Evolutionary conservation across 768 basidiomycete species (phyloP).

Genomic region (Rhodotorula toruloides): DNA sequence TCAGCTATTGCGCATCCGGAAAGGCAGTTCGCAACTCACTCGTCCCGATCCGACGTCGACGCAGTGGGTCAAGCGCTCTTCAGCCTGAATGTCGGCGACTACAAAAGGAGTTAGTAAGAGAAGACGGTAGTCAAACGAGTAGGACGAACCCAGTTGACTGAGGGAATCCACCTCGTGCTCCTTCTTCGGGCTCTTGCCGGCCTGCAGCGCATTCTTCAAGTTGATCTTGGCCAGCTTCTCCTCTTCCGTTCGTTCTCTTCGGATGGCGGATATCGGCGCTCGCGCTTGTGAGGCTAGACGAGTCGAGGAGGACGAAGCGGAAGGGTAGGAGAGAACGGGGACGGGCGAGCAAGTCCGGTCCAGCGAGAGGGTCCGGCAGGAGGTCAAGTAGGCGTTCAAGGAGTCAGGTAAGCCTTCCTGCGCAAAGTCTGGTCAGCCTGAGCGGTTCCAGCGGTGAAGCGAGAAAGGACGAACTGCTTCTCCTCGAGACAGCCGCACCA

Average conservation of each 20-base stretch:
- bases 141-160: not conserved
- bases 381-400: not conserved
- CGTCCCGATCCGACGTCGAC: conserved; percentile 31
- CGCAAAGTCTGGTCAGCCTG: no score
- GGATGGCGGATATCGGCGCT: no score
- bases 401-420: conserved; percentile 3
- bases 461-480: not conserved
- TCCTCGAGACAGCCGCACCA: not conserved
- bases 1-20: no score
- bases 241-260: no score
- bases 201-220: conserved; percentile 7
- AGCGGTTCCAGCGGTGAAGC: not conserved
- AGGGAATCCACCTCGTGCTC: conserved; percentile 25
- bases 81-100: conserved; percentile 1
- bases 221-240: not conserved
- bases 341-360: conserved; percentile 14
- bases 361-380: conserved; percentile 24
- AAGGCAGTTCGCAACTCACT: not conserved
- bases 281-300: not conserved
- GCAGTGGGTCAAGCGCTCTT: conserved; percentile 10
- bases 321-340: conserved; percentile 23
- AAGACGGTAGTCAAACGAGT: no score
- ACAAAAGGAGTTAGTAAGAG: not conserved
- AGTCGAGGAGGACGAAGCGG: not conserved
- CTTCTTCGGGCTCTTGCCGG: conserved; percentile 28